These are phyloP conservation scores for Leccinum sublutescens DNA, from an alignment of 768 basidiomycete genomes.

Conservation along the genomic window DNA sequence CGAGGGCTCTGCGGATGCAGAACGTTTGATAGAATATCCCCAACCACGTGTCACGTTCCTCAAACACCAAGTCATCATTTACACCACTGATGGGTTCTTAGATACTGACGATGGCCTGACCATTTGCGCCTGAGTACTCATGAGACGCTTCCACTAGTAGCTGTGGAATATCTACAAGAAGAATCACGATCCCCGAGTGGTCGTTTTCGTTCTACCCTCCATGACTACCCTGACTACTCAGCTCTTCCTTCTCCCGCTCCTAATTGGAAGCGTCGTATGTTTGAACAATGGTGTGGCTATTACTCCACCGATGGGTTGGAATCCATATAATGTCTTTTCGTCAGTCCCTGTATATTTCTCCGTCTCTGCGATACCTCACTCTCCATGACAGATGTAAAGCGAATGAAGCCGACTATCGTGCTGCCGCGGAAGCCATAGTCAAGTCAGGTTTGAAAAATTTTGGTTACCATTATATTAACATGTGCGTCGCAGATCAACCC, in stretches of 20 bases:
- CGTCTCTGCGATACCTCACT: background rate
- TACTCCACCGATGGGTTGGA: conserved; percentile 19
- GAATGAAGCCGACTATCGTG: conserved; percentile 5
- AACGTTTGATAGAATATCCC: background rate
- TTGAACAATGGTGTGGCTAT: conserved; percentile 12
- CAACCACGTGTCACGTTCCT: background rate
- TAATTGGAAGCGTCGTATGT: background rate
- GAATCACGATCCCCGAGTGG: background rate
- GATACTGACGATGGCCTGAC: background rate
- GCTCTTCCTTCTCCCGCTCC: background rate
- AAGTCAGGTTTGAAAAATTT: background rate
- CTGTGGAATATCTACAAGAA: background rate
- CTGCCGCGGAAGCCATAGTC: conserved; percentile 7
- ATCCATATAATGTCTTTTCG: conserved; percentile 16
- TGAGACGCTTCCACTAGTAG: background rate
- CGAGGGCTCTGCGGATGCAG: background rate
- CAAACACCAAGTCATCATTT: background rate
- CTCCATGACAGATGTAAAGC: conserved; percentile 6
- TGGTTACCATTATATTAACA: conserved; percentile 10
- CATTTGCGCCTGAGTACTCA: background rate
- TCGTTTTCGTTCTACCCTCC: background rate
- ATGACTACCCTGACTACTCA: background rate
- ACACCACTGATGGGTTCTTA: background rate
- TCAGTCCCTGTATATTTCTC: background rate
- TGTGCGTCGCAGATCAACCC: background rate